These are phyloP conservation scores for Verticillium tricorpus DNA, from an alignment of 2,329 filamentous ascomycete genomes.

Conservation along the genomic window DNA sequence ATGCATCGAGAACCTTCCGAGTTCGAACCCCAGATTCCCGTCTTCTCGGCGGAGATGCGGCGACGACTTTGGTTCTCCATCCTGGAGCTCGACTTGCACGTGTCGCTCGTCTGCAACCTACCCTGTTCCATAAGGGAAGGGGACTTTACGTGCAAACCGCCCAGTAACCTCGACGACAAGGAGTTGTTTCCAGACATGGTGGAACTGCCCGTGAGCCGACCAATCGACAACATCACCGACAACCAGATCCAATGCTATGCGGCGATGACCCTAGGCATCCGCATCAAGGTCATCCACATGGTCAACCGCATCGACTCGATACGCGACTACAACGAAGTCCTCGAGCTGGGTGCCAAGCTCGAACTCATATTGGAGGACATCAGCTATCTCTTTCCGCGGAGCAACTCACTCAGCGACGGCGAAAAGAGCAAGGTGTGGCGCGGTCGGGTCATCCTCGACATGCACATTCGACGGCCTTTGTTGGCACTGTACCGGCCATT, in stretches of 20 bases:
- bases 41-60: slow-evolving; percentile 48
- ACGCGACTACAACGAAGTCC: slow-evolving; percentile 47
- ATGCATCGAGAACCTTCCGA: slow-evolving; percentile 53
- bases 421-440: slow-evolving; percentile 48
- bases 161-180: slow-evolving; percentile 48
- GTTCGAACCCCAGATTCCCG: slow-evolving; percentile 41
- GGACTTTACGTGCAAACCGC: slow-evolving; percentile 49
- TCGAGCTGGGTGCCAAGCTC: slow-evolving; percentile 49
- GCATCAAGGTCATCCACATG: slow-evolving; percentile 45
- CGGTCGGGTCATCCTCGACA: slow-evolving; percentile 45
- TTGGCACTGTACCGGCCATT: slow-evolving; percentile 51
- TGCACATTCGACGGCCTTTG: slow-evolving; percentile 48
- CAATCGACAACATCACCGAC: slow-evolving; percentile 48
- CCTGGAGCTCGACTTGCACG: slow-evolving; percentile 51
- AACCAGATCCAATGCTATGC: slow-evolving; percentile 51
- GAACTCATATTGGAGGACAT: slow-evolving; percentile 51
- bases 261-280: slow-evolving; percentile 42
- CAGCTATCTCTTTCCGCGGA: slow-evolving; percentile 45
- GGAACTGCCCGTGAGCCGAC: slow-evolving; percentile 42
- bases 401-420: slow-evolving; percentile 34
- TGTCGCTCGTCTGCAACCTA: slow-evolving; percentile 47
- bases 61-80: slow-evolving; percentile 54
- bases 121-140: slow-evolving; percentile 47
- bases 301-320: slow-evolving; percentile 47
- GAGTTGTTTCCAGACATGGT: slow-evolving; percentile 44